Conservation (phyloP, 2,329 filamentous ascomycete genomes). For the Sarocladium oryzae region DNA sequence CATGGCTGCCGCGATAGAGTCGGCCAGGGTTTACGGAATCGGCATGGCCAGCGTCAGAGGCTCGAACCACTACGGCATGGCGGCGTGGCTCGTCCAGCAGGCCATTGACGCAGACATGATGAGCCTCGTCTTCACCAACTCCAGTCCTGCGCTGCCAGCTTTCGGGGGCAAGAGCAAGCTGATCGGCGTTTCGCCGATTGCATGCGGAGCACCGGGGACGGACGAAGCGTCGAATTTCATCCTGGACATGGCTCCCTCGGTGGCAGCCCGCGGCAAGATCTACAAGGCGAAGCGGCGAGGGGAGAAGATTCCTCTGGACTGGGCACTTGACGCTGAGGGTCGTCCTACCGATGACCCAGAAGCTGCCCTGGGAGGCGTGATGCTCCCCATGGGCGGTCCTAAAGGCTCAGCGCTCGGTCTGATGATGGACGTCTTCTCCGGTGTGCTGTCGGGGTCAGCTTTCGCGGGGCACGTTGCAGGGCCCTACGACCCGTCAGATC, state of each 20-base stretch:
- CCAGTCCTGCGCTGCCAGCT: slow-evolving; percentile 63
- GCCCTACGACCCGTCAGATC: slow-evolving; percentile 63
- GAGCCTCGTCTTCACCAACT: slow-evolving; percentile 65
- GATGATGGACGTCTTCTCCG: slow-evolving; percentile 89
- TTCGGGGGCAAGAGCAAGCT: slow-evolving; percentile 64
- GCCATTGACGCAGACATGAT: slow-evolving; percentile 67
- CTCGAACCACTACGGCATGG: slow-evolving; percentile 81
- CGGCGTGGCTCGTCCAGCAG: slow-evolving; percentile 72
- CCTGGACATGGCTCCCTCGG: slow-evolving; percentile 66
- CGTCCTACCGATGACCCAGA: slow-evolving; percentile 64
- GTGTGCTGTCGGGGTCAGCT: slow-evolving; percentile 67
- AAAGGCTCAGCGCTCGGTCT: slow-evolving; percentile 72
- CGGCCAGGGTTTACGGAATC: slow-evolving; percentile 60
- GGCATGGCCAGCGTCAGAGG: slow-evolving; percentile 71
- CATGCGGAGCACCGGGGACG: slow-evolving; percentile 65
- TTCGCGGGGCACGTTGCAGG: slow-evolving; percentile 72
- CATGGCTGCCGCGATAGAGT: slow-evolving; percentile 61
- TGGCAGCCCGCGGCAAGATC: slow-evolving; percentile 66
- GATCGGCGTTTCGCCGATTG: slow-evolving; percentile 68
- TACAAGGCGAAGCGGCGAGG: slow-evolving; percentile 62
- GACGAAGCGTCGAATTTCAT: slow-evolving; percentile 53
- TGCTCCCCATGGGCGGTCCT: slow-evolving; percentile 80
- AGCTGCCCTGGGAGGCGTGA: slow-evolving; percentile 66
- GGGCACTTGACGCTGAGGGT: slow-evolving; percentile 70
- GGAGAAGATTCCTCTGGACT: slow-evolving; percentile 64